Conservation (phyloP, 768 basidiomycete genomes). For the Naganishia antarctica region DNA sequence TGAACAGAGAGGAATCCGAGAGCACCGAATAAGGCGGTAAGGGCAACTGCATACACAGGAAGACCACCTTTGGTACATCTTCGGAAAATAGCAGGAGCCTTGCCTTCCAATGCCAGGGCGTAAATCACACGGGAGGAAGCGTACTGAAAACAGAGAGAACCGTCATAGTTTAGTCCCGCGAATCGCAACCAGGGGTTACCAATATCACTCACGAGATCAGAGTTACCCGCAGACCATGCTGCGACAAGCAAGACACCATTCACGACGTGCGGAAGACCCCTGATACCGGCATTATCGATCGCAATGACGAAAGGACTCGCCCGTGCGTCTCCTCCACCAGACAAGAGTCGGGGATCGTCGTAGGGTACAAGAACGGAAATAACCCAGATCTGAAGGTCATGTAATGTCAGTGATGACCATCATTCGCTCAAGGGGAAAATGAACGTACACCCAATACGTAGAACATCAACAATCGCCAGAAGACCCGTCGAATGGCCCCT, state of each 20-base stretch:
- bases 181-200: not conserved
- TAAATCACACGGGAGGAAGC: slow-evolving; percentile 55
- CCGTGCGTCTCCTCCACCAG: slow-evolving; percentile 36
- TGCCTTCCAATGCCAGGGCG: slow-evolving; percentile 54
- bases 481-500: slow-evolving; percentile 46
- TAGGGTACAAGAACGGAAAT: slow-evolving; percentile 47
- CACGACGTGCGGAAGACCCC: slow-evolving; percentile 45
- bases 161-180: no score
- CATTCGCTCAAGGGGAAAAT: not conserved
- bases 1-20: slow-evolving; percentile 30
- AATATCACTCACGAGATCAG: slow-evolving; percentile 36
- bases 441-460: slow-evolving; percentile 39
- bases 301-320: slow-evolving; percentile 50
- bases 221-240: slow-evolving; percentile 51
- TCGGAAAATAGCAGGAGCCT: slow-evolving; percentile 51
- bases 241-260: slow-evolving; percentile 49
- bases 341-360: slow-evolving; percentile 38
- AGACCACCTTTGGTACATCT: slow-evolving; percentile 46
- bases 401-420: not conserved
- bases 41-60: slow-evolving; percentile 34
- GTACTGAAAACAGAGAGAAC: slow-evolving; percentile 30
- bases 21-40: slow-evolving; percentile 30
- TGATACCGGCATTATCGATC: slow-evolving; percentile 47
- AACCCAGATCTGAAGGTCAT: slow-evolving; percentile 27
- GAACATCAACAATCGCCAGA: slow-evolving; percentile 46